Base-by-base conservation (phyloP, 306 rosid species). In the Abrus precatorius region DNA sequence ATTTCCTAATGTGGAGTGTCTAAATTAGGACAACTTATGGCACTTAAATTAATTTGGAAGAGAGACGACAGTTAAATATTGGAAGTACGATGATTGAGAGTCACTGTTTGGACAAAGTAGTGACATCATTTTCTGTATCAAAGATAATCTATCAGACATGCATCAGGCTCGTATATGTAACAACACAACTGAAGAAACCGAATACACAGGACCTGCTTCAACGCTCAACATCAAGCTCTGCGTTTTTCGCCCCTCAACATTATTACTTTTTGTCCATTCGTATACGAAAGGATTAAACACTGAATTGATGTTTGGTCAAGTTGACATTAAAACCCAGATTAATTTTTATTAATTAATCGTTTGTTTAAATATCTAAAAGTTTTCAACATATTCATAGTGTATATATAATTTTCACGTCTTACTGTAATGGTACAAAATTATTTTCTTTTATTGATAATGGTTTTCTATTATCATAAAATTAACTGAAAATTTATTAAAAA, bases 111-210 rank as follows among this genome's bases (percentile, higher is more conserved):
- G 80, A 64, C 76, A 84, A 83, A 72, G 34, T 69, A 13, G 49
- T 90, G 89, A 84, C 83, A 72, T 87, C 86, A 85, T 79, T 62
- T 72, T 14, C 73, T 68, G 33, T 62, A 47, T 72, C 76, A 44
- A 44, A 28, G 34, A 53, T 45, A 38, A 71, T 38, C 62, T 27
- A 48, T 32, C 27, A 32, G 38, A 2, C 61, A 45, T 61, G 66
- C 69, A 41, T 54, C 48, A 30, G 7, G 38, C 29, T 33, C 8
- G 33, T 47, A 28, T 10, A 14, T 4, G 49, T 6, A 75, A 45
- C 60, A 14, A 28, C 62, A 69, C 43, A 28, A 59, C 63, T 45
- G 47, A 69, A 28, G 71, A 69, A 65, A 41, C 53, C 40, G 13
- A 79, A 79, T 55, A 65, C 55, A 56, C 55, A 65, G 40, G 59